Base-by-base conservation (phyloP, 768 basidiomycete species). In the Pleurotus pulmonarius region DNA sequence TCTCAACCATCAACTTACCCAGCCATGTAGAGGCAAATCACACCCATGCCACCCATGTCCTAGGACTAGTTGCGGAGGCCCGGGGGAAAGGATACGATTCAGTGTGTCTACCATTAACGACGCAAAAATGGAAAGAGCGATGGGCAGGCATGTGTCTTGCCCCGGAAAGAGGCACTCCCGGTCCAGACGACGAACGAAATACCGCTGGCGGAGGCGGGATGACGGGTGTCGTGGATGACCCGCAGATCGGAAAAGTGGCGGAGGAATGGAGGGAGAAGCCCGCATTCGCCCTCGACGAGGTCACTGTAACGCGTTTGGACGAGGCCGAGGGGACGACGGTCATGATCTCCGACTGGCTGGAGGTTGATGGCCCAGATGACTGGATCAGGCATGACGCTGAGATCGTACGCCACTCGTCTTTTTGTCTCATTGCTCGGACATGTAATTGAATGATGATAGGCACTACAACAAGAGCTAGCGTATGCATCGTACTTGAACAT, bases 311-410 rank as follows among this genome's bases (percentile, higher is more conserved):
- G 13, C 76, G 89, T 60, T 77, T 96, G n/a, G 91, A 91, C 69
- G 90, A 93, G 64, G 82, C 85, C 8, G 85, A 88, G 58, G 79
- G 79, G 24, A 73, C 90, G 38, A 83, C 91, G 12, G 87, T 78
- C 4, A 81, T 97, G 68, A 79, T 90, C 6, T 94, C 94, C 2
- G 92, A 95, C 55, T 99, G 97, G 97, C 79, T 99, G 3, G 93
- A 97, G 69, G 77, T 99, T 39, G 97, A 99, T 71, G 87, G 92
- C 6, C 74, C 83, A 0, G 94, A 98, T 70, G 92, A 94, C 64
- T 93, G 95, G 80, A 87, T 98, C 54, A 84, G 97, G 45, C 92
- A 96, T 64, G 97, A 99, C 67, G 89, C 94, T 45, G 97, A 96
- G 73, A 90, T 96, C 55, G 94, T 94, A 69, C 72, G 89, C 78